Percentiles rank a stretch among this genome's conserved stretches.
Evolutionary conservation across 139 green algal genomes (phyloP).

Genomic region (Pseudopediastrum boryanum): DNA sequence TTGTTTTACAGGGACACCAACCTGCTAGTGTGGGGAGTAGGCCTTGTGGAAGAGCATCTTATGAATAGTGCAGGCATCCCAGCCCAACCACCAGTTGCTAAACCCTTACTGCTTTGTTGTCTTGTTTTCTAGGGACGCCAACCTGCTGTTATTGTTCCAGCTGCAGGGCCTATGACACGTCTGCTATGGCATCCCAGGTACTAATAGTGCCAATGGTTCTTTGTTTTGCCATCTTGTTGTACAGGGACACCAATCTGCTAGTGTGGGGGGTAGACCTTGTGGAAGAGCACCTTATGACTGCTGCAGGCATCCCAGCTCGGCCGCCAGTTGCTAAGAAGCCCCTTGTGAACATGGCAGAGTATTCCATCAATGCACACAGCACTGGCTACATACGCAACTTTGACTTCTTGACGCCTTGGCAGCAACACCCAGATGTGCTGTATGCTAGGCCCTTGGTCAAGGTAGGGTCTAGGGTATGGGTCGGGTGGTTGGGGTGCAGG

Average conservation of each 20-base stretch:
- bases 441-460: conserved; percentile 78
- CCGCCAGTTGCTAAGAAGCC: conserved; percentile 69
- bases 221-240: conserved; percentile 38
- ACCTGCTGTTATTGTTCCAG: too few species aligned
- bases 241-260: conserved; percentile 64
- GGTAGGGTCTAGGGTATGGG: not conserved
- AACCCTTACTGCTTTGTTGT: too few species aligned
- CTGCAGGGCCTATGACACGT: too few species aligned
- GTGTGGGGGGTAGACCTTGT: conserved; percentile 79
- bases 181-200: too few species aligned
- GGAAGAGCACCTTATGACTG: conserved; percentile 79
- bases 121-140: too few species aligned
- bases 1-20: conserved; percentile 61
- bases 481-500: not conserved
- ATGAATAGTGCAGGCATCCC: too few species aligned
- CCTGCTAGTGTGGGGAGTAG: conserved; percentile 71
- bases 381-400: conserved; percentile 58
- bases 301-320: conserved; percentile 80
- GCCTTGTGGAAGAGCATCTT: conserved; percentile 40
- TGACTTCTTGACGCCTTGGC: conserved; percentile 67
- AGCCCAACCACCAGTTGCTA: too few species aligned
- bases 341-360: conserved; percentile 79
- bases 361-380: conserved; percentile 78
- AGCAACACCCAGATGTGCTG: conserved; percentile 69
- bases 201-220: too few species aligned